Conservation (phyloP, 257 asterid species). For the Forsythia suspensa region DNA sequence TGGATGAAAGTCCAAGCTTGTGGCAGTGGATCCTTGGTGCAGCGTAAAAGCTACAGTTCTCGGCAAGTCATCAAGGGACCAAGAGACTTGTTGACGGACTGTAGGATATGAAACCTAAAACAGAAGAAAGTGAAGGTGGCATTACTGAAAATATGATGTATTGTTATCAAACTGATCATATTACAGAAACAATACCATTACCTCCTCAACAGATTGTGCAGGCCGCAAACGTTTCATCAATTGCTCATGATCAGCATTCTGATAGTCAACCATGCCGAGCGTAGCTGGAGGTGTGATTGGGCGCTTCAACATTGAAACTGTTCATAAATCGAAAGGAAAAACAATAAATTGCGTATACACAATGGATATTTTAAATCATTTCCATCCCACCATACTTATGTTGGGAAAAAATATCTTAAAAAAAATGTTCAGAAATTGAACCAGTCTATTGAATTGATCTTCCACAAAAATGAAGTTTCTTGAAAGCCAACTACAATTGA, state of each 20-base stretch:
- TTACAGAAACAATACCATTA: constrained; percentile 27
- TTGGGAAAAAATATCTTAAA: neutral
- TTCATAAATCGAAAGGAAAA: constrained; percentile 9
- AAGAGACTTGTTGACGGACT: constrained; percentile 75
- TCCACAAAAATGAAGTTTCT: constrained; percentile 6
- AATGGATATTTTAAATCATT: neutral
- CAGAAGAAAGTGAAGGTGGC: constrained; percentile 16
- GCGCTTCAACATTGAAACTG: constrained; percentile 87
- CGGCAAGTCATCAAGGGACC: constrained; percentile 92
- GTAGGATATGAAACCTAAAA: constrained; percentile 87
- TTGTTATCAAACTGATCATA: neutral
- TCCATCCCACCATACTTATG: neutral
- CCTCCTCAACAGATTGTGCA: constrained; percentile 98
- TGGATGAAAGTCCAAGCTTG: constrained; percentile 96
- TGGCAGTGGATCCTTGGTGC: constrained; percentile 85
- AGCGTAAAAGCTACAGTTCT: constrained; percentile 83
- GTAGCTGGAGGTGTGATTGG: constrained; percentile 95
- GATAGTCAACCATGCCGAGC: constrained; percentile 92
- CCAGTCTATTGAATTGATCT: neutral
- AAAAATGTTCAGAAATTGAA: neutral
- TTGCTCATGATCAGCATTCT: constrained; percentile 86
- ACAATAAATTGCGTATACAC: constrained; percentile 18
- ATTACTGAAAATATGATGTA: neutral
- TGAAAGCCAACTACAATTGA: neutral
- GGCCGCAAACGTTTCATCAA: constrained; percentile 94